These are phyloP conservation scores for Plasmodium sp. DNA, from an alignment of 169 alveolate species.

Conservation along the genomic window DNA sequence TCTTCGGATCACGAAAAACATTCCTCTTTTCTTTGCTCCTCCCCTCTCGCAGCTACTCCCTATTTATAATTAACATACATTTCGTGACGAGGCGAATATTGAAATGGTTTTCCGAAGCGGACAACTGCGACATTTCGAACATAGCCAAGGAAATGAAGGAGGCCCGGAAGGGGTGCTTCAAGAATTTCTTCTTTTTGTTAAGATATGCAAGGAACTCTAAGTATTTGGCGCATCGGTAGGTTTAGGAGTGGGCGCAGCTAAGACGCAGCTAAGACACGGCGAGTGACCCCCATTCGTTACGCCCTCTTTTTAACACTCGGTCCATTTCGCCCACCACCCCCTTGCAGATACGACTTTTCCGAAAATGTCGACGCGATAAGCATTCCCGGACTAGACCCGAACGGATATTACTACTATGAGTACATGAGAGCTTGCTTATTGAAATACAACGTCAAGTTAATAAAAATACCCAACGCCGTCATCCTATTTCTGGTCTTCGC, in stretches of 20 bases:
- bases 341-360: slow-evolving; percentile 83
- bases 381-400: slow-evolving; percentile 84
- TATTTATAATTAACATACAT: slow-evolving; percentile 65
- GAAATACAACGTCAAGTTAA: slow-evolving; percentile 80
- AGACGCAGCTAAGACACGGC: neutral
- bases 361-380: slow-evolving; percentile 84
- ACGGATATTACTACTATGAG: slow-evolving; percentile 86
- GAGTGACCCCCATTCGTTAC: slow-evolving; percentile 44
- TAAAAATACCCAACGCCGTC: slow-evolving; percentile 82
- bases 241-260: slow-evolving; percentile 26
- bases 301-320: neutral
- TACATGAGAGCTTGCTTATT: slow-evolving; percentile 86
- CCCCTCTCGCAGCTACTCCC: slow-evolving; percentile 66
- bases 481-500: slow-evolving; percentile 78
- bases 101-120: slow-evolving; percentile 73
- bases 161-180: slow-evolving; percentile 20
- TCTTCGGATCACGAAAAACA: neutral
- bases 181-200: slow-evolving; percentile 19
- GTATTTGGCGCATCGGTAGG: slow-evolving; percentile 76
- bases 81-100: slow-evolving; percentile 67
- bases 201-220: slow-evolving; percentile 57
- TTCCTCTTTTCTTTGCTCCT: slow-evolving; percentile 1
- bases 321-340: neutral
- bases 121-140: slow-evolving; percentile 46
- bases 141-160: slow-evolving; percentile 38